Evolutionary conservation across 2,329 filamentous ascomycete genomes (phyloP).

Genomic region (Aspergillus arachidicola): DNA sequence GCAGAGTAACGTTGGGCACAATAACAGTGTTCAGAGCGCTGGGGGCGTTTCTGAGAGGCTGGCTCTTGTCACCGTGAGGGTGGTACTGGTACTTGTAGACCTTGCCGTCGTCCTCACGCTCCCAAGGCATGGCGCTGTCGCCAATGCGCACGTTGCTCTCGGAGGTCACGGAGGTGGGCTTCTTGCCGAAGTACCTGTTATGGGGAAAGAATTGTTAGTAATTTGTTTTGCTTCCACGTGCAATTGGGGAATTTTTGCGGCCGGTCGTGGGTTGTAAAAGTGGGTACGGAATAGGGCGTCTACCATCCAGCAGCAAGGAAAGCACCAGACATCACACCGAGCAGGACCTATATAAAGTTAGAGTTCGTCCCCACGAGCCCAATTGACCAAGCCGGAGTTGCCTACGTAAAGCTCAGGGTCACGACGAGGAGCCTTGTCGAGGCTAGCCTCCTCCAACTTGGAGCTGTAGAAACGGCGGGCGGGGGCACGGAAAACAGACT

Average conservation of each 20-base stretch:
- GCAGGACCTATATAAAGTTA: slow-evolving; percentile 68
- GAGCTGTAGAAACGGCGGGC: slow-evolving; percentile 43
- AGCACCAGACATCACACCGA: slow-evolving; percentile 86
- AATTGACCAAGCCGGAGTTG: slow-evolving; percentile 5
- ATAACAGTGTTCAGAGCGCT: slow-evolving; percentile 95
- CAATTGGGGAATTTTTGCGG: slow-evolving; percentile 14
- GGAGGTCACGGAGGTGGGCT: slow-evolving; percentile 81
- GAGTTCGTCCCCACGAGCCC: slow-evolving; percentile 16
- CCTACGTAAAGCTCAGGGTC: slow-evolving; percentile 77
- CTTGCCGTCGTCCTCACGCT: slow-evolving; percentile 69
- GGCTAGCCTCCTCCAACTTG: slow-evolving; percentile 51
- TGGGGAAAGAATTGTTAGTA: slow-evolving; percentile 7
- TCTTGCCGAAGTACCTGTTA: slow-evolving; percentile 65
- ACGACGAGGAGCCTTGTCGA: slow-evolving; percentile 67
- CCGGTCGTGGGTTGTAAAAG: slow-evolving; percentile 3
- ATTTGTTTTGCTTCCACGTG: neutral
- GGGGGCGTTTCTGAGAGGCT: slow-evolving; percentile 82
- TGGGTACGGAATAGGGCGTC: slow-evolving; percentile 22
- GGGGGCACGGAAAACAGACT: slow-evolving; percentile 44
- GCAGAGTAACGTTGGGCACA: slow-evolving; percentile 88
- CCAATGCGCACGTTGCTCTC: slow-evolving; percentile 76
- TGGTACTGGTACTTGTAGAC: slow-evolving; percentile 74
- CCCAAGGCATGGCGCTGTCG: slow-evolving; percentile 86
- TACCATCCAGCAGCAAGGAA: slow-evolving; percentile 83
- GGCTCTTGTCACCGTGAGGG: slow-evolving; percentile 78